Conservation (phyloP, 2,329 filamentous ascomycete species). For the Macrophomina phaseolina region DNA sequence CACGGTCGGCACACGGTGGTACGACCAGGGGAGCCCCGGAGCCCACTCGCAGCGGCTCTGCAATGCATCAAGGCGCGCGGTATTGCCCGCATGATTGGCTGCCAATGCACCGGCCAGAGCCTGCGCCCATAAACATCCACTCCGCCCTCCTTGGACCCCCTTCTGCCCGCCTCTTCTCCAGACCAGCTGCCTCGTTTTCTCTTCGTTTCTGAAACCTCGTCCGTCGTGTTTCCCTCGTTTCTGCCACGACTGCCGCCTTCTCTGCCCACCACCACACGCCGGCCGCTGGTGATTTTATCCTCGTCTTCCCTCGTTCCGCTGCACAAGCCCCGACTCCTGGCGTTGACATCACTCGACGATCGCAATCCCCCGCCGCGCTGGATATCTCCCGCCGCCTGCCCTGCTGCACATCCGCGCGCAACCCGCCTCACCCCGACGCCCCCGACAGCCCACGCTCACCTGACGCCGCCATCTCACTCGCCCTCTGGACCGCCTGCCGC, state of each 20-base stretch:
- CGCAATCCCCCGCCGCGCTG: conserved; percentile 11
- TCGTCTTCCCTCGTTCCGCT: not conserved
- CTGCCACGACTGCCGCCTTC: not conserved
- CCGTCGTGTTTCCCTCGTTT: conserved; percentile 8
- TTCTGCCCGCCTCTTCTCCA: conserved; percentile 21
- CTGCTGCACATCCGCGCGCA: not conserved
- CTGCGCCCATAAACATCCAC: conserved; percentile 24
- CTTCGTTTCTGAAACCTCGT: conserved; percentile 17
- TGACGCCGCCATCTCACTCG: conserved; percentile 3
- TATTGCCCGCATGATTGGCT: conserved; percentile 20
- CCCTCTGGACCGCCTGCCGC: not conserved
- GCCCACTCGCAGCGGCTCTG: conserved; percentile 8
- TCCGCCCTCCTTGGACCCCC: conserved; percentile 18
- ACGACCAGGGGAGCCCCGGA: conserved; percentile 24
- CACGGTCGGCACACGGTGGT: conserved; percentile 21
- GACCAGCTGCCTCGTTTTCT: conserved; percentile 10
- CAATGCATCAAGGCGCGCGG: conserved; percentile 20
- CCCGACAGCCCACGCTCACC: conserved; percentile 18
- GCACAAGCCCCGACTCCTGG: conserved; percentile 4
- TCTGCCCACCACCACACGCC: conserved; percentile 14
- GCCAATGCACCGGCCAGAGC: conserved; percentile 10
- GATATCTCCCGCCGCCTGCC: conserved; percentile 2
- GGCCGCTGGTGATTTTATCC: conserved; percentile 10
- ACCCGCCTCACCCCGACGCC: conserved; percentile 2
- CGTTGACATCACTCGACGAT: conserved; percentile 8